Evolutionary conservation across 306 rosid genomes (phyloP).

Genomic region (Corylus americana): DNA sequence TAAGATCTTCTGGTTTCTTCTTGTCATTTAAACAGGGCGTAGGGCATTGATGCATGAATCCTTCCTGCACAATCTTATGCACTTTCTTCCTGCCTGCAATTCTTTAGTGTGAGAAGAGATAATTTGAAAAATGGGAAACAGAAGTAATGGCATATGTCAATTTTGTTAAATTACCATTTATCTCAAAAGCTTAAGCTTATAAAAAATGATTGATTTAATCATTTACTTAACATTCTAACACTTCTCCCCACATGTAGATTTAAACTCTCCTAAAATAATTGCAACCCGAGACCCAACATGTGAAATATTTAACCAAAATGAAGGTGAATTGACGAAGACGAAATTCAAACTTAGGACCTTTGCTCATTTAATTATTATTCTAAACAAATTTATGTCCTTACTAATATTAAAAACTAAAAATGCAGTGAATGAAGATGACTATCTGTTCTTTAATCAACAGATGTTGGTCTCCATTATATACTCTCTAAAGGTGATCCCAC

Average conservation of each 20-base stretch:
- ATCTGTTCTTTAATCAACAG: neutral
- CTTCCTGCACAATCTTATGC: conserved; percentile 45
- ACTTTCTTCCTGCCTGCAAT: conserved; percentile 55
- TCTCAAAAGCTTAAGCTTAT: too few relatives aligned
- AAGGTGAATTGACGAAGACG: too few relatives aligned
- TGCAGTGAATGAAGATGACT: neutral
- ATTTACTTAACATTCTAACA: too few relatives aligned
- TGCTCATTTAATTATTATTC: too few relatives aligned
- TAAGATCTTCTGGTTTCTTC: conserved; percentile 38
- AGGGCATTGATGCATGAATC: conserved; percentile 32
- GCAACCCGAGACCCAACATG: too few relatives aligned
- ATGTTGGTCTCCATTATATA: neutral
- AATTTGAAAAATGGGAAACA: neutral
- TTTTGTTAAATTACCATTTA: neutral
- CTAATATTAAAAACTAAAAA: too few relatives aligned
- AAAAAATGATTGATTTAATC: too few relatives aligned
- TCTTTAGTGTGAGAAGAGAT: conserved; percentile 7
- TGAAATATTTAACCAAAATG: too few relatives aligned
- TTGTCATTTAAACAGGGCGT: conserved; percentile 33
- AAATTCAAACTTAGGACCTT: too few relatives aligned
- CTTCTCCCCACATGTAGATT: too few relatives aligned
- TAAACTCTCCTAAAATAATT: too few relatives aligned
- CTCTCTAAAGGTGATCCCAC: neutral
- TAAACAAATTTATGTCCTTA: too few relatives aligned
- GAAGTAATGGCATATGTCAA: neutral